phyloP scores from a whole-genome alignment of 2,329 filamentous ascomycete genomes.

The Colletotrichum nymphaeae region DNA sequence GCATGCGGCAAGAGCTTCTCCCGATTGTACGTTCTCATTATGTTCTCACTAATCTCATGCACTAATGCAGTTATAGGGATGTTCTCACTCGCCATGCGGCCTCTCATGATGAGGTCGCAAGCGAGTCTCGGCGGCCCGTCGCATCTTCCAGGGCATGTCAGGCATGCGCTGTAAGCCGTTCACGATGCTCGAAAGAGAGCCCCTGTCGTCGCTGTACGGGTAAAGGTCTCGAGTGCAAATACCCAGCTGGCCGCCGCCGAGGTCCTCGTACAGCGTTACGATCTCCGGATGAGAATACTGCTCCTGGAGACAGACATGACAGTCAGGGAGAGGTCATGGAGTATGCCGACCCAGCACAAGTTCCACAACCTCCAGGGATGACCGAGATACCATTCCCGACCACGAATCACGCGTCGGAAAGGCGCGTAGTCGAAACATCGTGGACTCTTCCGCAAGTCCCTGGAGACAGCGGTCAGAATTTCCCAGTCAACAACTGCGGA shows the following conservation, averaged over 20 bases:
- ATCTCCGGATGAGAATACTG: background rate
- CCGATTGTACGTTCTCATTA: background rate
- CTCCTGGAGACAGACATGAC: no score
- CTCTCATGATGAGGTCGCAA: conserved; percentile 12
- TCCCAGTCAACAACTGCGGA: background rate
- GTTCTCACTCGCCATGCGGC: conserved; percentile 23
- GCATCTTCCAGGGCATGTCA: conserved; percentile 18
- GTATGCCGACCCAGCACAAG: background rate
- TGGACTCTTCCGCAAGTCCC: background rate
- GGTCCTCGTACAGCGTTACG: background rate
- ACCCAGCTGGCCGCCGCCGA: conserved; percentile 23
- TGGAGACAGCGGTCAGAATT: background rate
- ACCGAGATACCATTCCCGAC: no score
- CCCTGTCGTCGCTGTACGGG: conserved; percentile 31
- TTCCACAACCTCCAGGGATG: background rate
- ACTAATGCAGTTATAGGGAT: conserved; percentile 1
- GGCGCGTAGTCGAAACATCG: background rate
- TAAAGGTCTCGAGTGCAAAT: conserved; percentile 24
- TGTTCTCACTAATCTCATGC: background rate
- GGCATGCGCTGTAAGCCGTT: conserved; percentile 31
- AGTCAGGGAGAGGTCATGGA: no score
- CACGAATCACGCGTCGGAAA: no score
- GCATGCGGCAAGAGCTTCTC: conserved; percentile 27
- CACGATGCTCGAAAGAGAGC: conserved; percentile 24
- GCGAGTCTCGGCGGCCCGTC: background rate